Conservation (phyloP, 257 asterid genomes). For the Solanum stenotomum region DNA sequence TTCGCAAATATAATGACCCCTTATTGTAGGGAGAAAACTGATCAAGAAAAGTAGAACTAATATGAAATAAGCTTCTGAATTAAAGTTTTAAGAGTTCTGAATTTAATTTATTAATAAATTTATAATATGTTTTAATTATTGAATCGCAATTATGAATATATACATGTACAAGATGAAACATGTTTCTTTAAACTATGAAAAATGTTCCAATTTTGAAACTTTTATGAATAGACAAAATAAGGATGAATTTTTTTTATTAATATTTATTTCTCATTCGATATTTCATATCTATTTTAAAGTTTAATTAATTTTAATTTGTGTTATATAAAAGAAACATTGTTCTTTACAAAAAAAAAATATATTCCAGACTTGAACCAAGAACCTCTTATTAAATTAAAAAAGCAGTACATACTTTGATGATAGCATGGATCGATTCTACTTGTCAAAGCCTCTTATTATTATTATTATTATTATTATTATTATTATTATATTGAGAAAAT, state of each 20-base stretch:
- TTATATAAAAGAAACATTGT: rapidly evolving
- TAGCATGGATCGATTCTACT: not conserved
- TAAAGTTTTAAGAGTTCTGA: not conserved
- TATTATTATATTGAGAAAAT: not conserved
- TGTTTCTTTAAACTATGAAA: not conserved
- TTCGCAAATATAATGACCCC: too few species aligned
- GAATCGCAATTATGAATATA: not conserved
- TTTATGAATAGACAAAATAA: not conserved
- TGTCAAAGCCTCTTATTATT: not conserved
- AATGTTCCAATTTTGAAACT: too few species aligned
- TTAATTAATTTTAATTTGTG: too few species aligned
- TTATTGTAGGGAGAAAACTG: too few species aligned
- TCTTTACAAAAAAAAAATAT: too few species aligned
- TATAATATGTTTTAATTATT: too few species aligned
- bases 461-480: too few species aligned
- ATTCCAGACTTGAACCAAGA: too few species aligned
- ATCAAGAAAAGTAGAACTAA: not conserved
- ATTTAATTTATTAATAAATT: too few species aligned
- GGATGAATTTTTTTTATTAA: not conserved
- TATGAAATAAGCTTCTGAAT: not conserved
- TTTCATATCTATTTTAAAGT: too few species aligned
- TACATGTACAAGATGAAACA: not conserved
- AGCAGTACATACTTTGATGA: not conserved
- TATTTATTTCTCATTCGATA: too few species aligned
- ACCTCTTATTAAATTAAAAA: too few species aligned